Evolutionary conservation across 2,329 filamentous ascomycete species (phyloP).

Genomic region (Aspergillus awamori): DNA sequence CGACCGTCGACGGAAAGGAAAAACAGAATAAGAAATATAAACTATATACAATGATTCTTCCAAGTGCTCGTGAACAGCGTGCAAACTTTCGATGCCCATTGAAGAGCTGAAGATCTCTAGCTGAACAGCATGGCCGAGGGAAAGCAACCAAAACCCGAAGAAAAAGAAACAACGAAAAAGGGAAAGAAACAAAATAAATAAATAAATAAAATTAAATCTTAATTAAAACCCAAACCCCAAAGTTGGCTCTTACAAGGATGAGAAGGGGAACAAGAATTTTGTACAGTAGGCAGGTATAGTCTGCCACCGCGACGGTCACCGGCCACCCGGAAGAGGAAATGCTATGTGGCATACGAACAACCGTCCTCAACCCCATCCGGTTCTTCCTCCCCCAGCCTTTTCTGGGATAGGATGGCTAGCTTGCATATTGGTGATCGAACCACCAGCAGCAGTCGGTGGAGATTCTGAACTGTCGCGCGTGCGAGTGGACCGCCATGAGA

Average conservation of each 20-base stretch:
- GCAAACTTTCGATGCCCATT: neutral
- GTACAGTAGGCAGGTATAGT: neutral
- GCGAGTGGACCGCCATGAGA: constrained; percentile 8
- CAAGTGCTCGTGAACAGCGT: neutral
- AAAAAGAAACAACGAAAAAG: neutral
- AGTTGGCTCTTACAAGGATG: neutral
- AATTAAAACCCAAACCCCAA: neutral
- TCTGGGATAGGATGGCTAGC: neutral
- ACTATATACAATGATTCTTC: neutral
- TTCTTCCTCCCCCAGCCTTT: constrained; percentile 4
- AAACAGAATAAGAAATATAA: neutral
- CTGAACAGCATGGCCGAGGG: neutral
- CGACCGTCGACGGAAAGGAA: neutral
- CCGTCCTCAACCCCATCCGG: neutral
- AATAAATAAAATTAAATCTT: neutral
- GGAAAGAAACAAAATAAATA: neutral
- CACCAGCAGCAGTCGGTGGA: constrained; percentile 11
- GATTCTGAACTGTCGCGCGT: constrained; percentile 15
- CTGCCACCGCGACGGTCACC: constrained; percentile 16
- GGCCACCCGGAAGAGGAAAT: constrained; percentile 15
- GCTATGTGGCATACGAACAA: constrained; percentile 2
- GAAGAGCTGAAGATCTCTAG: neutral
- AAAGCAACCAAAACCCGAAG: neutral
- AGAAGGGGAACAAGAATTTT: neutral
- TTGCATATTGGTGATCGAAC: neutral